A percentile compares a stretch with the other conserved stretches of the same genome.
phyloP scores from a whole-genome alignment of 1,284 basidiomycete species.

The Malassezia slooffiae region DNA sequence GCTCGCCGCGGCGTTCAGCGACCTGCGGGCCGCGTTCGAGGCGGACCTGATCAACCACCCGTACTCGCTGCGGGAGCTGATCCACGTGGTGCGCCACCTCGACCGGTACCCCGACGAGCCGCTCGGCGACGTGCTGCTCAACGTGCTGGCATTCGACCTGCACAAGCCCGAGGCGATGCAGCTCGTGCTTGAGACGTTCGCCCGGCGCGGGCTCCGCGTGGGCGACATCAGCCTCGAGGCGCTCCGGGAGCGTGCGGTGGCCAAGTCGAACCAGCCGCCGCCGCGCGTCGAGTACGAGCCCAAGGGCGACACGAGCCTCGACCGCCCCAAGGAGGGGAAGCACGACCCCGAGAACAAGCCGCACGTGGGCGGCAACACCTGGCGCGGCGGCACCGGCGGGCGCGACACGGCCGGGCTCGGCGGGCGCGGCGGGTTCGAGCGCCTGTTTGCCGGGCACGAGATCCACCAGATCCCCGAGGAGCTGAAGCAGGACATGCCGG shows the following conservation, averaged over 20 bases:
- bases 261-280: slow-evolving; percentile 12
- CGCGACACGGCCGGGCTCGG: slow-evolving; percentile 47
- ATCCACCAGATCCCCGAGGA: slow-evolving; percentile 43
- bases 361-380: slow-evolving; percentile 47
- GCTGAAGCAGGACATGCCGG: slow-evolving; percentile 45
- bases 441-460: slow-evolving; percentile 40
- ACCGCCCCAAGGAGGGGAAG: slow-evolving; percentile 46
- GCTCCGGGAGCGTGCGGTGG: slow-evolving; percentile 22
- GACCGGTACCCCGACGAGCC: slow-evolving; percentile 42
- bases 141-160: slow-evolving; percentile 47
- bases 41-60: slow-evolving; percentile 43
- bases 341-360: slow-evolving; percentile 38
- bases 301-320: slow-evolving; percentile 26
- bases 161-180: slow-evolving; percentile 45
- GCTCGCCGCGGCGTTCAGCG: slow-evolving; percentile 45
- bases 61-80: slow-evolving; percentile 46
- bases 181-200: slow-evolving; percentile 36
- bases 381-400: slow-evolving; percentile 47
- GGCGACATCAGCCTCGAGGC: slow-evolving; percentile 32
- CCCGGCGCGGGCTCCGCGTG: slow-evolving; percentile 32
- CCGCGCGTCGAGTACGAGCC: slow-evolving; percentile 25
- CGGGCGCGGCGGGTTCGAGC: slow-evolving; percentile 40
- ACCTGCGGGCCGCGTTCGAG: slow-evolving; percentile 45
- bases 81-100: slow-evolving; percentile 47
- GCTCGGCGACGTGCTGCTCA: slow-evolving; percentile 45